phyloP scores from a whole-genome alignment of 2,329 filamentous ascomycete species.

The Talaromyces sp. region DNA sequence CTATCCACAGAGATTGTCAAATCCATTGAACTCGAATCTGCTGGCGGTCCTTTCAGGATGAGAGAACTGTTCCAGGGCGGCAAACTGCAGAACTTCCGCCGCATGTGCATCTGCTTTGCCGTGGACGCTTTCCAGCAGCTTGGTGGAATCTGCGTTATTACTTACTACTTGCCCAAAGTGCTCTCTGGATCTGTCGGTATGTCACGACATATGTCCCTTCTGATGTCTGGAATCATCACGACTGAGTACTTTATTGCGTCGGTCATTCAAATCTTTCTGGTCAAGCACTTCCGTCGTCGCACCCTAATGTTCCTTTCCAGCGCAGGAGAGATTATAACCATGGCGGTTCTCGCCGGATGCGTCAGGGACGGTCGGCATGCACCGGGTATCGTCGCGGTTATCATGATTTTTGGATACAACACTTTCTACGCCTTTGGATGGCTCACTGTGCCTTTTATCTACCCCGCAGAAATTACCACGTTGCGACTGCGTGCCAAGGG shows the following conservation, averaged over 20 bases:
- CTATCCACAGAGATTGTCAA: conserved; percentile 38
- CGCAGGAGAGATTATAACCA: conserved; percentile 50
- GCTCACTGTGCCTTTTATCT: conserved; percentile 39
- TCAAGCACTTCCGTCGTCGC: conserved; percentile 51
- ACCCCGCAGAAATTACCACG: conserved; percentile 24
- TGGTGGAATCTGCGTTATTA: conserved; percentile 25
- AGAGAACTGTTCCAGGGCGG: conserved; percentile 37
- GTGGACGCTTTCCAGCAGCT: conserved; percentile 41
- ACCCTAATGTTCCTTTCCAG: conserved; percentile 54
- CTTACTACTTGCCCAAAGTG: conserved; percentile 20
- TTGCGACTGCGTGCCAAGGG: conserved; percentile 21
- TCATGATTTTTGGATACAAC: conserved; percentile 52
- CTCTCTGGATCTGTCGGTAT: conserved; percentile 18
- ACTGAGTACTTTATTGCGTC: conserved; percentile 49
- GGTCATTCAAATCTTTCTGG: conserved; percentile 41
- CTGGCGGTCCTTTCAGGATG: conserved; percentile 34
- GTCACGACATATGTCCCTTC: conserved; percentile 47
- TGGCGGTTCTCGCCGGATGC: conserved; percentile 44
- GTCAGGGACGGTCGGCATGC: not conserved
- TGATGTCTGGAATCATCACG: conserved; percentile 54
- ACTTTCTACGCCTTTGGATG: conserved; percentile 48
- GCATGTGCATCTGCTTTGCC: no score
- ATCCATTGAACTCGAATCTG: conserved; percentile 28
- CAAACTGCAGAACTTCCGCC: conserved; percentile 30
- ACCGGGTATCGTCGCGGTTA: conserved; percentile 36